These are phyloP conservation scores for Stromatinia cepivora DNA, from an alignment of 2,329 filamentous ascomycete species.

Conservation along the genomic window DNA sequence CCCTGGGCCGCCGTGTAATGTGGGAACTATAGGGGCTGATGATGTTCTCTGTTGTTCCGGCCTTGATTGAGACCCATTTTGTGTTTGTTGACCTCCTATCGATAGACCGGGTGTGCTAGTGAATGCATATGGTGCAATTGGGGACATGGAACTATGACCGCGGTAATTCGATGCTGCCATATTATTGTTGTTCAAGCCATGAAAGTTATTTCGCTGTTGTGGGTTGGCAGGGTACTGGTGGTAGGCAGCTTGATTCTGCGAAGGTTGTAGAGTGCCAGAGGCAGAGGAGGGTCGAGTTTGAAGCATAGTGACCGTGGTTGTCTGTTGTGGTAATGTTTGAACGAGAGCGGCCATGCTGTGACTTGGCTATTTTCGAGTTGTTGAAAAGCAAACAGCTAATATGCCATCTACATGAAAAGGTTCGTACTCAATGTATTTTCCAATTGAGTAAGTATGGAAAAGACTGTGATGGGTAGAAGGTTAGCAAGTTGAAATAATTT, in stretches of 20 bases:
- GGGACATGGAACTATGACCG: conserved; percentile 50
- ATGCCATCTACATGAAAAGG: conserved; percentile 29
- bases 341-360: conserved; percentile 80
- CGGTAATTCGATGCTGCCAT: conserved; percentile 53
- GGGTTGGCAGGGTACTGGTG: conserved; percentile 52
- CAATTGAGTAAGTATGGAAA: conserved; percentile 12
- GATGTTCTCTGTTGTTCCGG: conserved; percentile 54
- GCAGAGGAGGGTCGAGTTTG: conserved; percentile 69
- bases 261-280: conserved; percentile 50
- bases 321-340: conserved; percentile 77
- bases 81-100: conserved; percentile 43
- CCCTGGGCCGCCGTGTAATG: conserved; percentile 39
- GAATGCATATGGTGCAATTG: conserved; percentile 77
- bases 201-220: conserved; percentile 53
- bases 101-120: conserved; percentile 67
- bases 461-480: conserved; percentile 24
- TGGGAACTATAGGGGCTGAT: conserved; percentile 52
- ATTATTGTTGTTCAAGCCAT: conserved; percentile 52
- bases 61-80: conserved; percentile 50
- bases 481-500: conserved; percentile 20
- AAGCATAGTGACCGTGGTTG: conserved; percentile 72
- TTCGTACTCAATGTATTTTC: conserved; percentile 20
- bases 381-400: conserved; percentile 33
- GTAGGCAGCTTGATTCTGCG: conserved; percentile 38
- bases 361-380: conserved; percentile 27